Conservation (phyloP, 257 asterid genomes). For the Rauvolfia tetraphylla region DNA sequence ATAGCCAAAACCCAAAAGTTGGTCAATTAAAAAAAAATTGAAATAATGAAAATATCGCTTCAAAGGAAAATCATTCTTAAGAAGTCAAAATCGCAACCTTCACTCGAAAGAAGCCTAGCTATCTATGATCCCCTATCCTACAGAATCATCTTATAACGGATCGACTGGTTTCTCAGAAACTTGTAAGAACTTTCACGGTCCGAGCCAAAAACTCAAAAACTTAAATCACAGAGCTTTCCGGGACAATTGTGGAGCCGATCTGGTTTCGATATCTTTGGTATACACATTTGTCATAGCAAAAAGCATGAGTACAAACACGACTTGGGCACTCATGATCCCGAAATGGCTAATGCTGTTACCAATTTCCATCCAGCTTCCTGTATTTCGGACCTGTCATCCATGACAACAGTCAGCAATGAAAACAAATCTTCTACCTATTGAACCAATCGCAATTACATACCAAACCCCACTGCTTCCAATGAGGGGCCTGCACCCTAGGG, state of each 20-base stretch:
- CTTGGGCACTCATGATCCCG: constrained; percentile 98
- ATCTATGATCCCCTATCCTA: neutral
- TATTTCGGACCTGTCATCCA: constrained; percentile 65
- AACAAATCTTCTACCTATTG: neutral
- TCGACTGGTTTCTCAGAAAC: neutral
- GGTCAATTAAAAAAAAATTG: neutral
- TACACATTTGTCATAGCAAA: constrained; percentile 68
- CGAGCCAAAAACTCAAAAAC: neutral
- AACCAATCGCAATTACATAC: neutral
- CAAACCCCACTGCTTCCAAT: neutral
- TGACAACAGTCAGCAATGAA: neutral
- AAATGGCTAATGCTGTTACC: constrained; percentile 99
- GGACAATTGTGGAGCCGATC: constrained; percentile 44
- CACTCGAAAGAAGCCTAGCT: neutral
- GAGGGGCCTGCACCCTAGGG: neutral
- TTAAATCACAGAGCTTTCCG: constrained; percentile 54
- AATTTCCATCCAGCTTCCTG: constrained; percentile 99
- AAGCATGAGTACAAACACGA: constrained; percentile 82
- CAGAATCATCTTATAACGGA: neutral
- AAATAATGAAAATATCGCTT: neutral
- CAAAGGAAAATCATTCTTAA: neutral
- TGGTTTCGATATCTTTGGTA: constrained; percentile 65
- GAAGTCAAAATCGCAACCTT: neutral
- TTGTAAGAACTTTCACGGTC: neutral
- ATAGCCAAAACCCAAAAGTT: neutral